Percentiles rank a stretch among this genome's conserved stretches.
Conservation (phyloP, 192 early-diverging fungal genomes). For the Backusella morwellensis region DNA sequence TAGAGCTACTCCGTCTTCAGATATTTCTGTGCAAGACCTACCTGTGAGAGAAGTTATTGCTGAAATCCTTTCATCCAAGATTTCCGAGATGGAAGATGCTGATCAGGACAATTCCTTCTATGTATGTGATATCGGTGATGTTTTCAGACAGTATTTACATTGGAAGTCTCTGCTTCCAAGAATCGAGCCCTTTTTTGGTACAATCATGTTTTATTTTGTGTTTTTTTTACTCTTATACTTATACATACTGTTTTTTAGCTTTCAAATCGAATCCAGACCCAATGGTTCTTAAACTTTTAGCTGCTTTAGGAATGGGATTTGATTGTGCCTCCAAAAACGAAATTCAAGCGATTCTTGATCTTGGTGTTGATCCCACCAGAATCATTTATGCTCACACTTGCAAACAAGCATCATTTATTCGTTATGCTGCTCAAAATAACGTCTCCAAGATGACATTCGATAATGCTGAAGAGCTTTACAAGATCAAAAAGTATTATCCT, state of each 20-base stretch:
- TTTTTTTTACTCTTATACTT: not conserved
- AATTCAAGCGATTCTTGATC: slow-evolving; percentile 75
- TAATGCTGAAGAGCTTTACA: slow-evolving; percentile 96
- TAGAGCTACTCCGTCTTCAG: not conserved
- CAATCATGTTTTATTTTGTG: slow-evolving; percentile 23
- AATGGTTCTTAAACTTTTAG: slow-evolving; percentile 78
- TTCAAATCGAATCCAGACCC: slow-evolving; percentile 97
- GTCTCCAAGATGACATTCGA: slow-evolving; percentile 98
- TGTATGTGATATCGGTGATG: slow-evolving; percentile 92
- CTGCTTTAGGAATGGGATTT: slow-evolving; percentile 85
- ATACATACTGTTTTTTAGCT: slow-evolving; percentile 46
- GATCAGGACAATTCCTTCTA: slow-evolving; percentile 90
- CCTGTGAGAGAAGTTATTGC: slow-evolving; percentile 24
- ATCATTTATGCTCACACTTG: slow-evolving; percentile 90
- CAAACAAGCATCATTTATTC: slow-evolving; percentile 95
- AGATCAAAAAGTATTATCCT: slow-evolving; percentile 82
- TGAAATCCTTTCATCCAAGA: slow-evolving; percentile 39
- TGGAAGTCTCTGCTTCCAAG: slow-evolving; percentile 85
- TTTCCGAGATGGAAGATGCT: slow-evolving; percentile 40
- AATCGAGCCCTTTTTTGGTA: slow-evolving; percentile 95
- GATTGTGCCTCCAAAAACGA: slow-evolving; percentile 97
- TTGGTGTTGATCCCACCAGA: slow-evolving; percentile 67
- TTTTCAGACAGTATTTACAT: slow-evolving; percentile 82
- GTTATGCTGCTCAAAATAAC: slow-evolving; percentile 74
- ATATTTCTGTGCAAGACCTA: not conserved